Evolutionary conservation across 1,139 yeast species (phyloP).

Genomic region (Oligophagozyma castellii): DNA sequence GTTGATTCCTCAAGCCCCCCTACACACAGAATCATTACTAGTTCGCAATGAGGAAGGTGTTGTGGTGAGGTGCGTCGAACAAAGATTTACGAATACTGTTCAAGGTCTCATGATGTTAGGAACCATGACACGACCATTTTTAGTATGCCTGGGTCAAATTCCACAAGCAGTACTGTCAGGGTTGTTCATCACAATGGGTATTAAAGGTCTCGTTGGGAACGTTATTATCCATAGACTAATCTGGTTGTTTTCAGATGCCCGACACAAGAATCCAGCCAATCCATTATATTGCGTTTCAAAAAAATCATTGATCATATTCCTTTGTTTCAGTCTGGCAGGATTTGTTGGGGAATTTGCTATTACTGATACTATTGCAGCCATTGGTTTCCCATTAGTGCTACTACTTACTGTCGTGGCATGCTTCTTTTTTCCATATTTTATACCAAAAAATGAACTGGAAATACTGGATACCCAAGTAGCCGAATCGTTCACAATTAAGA

Average conservation of each 20-base stretch:
- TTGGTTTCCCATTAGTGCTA: constrained; percentile 84
- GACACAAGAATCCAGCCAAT: constrained; percentile 22
- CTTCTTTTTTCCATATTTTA: constrained; percentile 42
- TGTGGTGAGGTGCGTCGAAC: constrained; percentile 65
- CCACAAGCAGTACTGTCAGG: constrained; percentile 95
- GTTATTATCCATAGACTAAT: constrained; percentile 49
- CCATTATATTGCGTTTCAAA: constrained; percentile 27
- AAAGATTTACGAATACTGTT: constrained; percentile 64
- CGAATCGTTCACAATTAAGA: constrained; percentile 26
- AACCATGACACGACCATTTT: constrained; percentile 80
- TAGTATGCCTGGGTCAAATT: constrained; percentile 66
- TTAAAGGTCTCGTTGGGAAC: constrained; percentile 60
- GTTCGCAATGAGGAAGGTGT: constrained; percentile 36
- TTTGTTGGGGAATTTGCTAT: constrained; percentile 75
- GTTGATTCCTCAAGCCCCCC: constrained; percentile 89
- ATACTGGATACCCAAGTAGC: constrained; percentile 43
- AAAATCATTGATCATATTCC: constrained; percentile 43
- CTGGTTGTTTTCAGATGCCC: constrained; percentile 49
- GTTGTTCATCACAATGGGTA: constrained; percentile 83
- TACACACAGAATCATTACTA: constrained; percentile 71
- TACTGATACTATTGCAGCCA: constrained; percentile 79
- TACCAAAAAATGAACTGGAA: constrained; percentile 46
- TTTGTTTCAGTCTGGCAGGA: constrained; percentile 47
- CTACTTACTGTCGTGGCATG: constrained; percentile 55
- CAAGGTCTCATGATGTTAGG: constrained; percentile 80